Evolutionary conservation across 345 rosid species (phyloP).

Genomic region (Firmiana major): DNA sequence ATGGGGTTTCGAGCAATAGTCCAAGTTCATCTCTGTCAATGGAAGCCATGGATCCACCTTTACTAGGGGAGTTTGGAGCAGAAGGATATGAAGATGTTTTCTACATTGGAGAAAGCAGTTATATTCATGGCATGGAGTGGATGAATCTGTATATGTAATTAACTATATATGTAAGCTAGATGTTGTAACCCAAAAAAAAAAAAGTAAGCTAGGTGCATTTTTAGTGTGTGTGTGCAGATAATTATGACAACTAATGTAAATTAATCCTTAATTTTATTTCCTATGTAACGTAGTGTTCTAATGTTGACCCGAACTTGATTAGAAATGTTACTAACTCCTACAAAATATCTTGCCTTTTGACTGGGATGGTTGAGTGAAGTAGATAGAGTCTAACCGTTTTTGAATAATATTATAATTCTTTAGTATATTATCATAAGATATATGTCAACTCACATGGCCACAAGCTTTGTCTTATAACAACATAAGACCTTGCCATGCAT

Average conservation of each 20-base stretch:
- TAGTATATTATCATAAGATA: not conserved
- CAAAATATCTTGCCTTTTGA: not conserved
- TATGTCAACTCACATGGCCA: not conserved
- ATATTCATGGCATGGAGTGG: constrained; percentile 56
- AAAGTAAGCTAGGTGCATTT: not conserved
- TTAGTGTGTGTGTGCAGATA: not conserved
- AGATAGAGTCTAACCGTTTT: not conserved
- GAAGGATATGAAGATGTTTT: constrained; percentile 39
- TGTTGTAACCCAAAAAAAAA: too few species aligned
- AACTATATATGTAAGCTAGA: too few species aligned
- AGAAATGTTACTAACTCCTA: not conserved
- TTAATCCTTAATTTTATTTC: not conserved
- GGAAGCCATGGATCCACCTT: constrained; percentile 36
- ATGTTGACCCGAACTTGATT: not conserved
- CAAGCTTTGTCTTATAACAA: not conserved
- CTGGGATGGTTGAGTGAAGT: not conserved
- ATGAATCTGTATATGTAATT: constrained; percentile 33
- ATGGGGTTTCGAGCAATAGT: constrained; percentile 46
- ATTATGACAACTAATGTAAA: constrained; percentile 5
- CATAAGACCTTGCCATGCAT: not conserved
- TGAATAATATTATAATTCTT: too few species aligned
- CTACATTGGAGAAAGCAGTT: constrained; percentile 38
- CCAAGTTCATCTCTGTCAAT: constrained; percentile 50
- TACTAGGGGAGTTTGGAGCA: constrained; percentile 39
- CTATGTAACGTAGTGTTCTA: not conserved